Base-by-base conservation (phyloP, 2,329 filamentous ascomycete genomes). In the Cercospora beticola region DNA sequence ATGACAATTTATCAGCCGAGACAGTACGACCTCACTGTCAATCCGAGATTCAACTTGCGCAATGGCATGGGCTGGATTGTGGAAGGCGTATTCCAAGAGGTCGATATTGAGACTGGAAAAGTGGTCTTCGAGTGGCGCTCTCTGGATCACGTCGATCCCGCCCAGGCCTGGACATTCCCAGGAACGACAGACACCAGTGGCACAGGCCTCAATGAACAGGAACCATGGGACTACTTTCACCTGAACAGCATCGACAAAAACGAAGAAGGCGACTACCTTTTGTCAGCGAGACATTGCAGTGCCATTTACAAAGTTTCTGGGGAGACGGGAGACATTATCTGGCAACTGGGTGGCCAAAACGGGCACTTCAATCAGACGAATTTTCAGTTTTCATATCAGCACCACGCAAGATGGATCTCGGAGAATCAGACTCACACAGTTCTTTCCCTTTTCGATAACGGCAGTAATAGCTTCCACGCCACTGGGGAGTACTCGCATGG, bases 111-210 rank as follows among this genome's bases (percentile, higher is more conserved):
- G 26, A 87, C 84, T 2, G 86, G 86, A 2, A 79, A 83, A 49
- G 76, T 89, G 3, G 69, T 88, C 10, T 89, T 88, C 70, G 86
- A 89, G 71, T 89, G 87, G 87, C 82, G 81, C 31, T 85, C 84
- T 70, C 77, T 88, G 9, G 85, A 88, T 66, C 84, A 88, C 75
- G 80, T 87, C n/a, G 79, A 82, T 54, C 85, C 84, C 1, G 80
- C 82, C 49, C 82, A 84, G 80, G 79, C 75, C 75, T 78, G 83
- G 77, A 85, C 83, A 40, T 78, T 79, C 66, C 82, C 83, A 5
- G 77, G 76, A 26, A 79, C 81, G 31, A 80, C 78, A 2, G 79
- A 80, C 66, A 80, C 78, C 1, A 78, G 82, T 31, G 84, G 84
- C n/a, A 81, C 83, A 33, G 84, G 83, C 23, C 73, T 84, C 66